Conservation (phyloP, 1,139 yeast genomes). For the Meyerozyma guilliermondii region DNA sequence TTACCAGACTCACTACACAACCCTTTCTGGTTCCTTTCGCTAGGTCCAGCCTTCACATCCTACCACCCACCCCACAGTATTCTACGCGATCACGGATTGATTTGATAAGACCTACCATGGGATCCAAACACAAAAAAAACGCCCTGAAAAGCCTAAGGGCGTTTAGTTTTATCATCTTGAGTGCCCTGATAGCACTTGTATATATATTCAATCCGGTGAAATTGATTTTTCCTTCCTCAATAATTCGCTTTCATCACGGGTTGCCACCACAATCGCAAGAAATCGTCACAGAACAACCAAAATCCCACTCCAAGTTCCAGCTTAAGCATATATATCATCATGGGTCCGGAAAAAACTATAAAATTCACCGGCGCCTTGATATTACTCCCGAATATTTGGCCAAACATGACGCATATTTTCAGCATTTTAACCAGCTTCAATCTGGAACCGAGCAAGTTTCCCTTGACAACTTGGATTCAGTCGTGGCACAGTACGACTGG, state of each 20-base stretch:
- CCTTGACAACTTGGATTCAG: conserved; percentile 19
- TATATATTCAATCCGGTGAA: background rate
- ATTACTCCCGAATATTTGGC: conserved; percentile 34
- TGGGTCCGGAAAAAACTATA: conserved; percentile 36
- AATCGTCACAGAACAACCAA: background rate
- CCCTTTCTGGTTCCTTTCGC: background rate
- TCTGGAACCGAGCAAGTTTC: conserved; percentile 1
- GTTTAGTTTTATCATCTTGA: background rate
- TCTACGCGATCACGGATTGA: background rate
- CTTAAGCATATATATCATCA: conserved; percentile 50
- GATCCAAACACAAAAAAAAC: background rate
- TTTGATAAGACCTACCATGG: background rate
- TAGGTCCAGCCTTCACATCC: background rate
- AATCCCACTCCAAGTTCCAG: conserved; percentile 14
- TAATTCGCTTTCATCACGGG: background rate
- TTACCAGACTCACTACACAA: background rate
- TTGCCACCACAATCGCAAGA: background rate
- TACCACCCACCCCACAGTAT: background rate
- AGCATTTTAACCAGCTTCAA: conserved; percentile 2
- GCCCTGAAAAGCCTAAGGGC: background rate
- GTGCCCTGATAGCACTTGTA: background rate
- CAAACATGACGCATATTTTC: conserved; percentile 11
- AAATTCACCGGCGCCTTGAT: conserved; percentile 41
- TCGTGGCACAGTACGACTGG: conserved; percentile 34
- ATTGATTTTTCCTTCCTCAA: background rate